Evolutionary conservation across 768 basidiomycete species (phyloP).

Genomic region (Lactarius trivialis): DNA sequence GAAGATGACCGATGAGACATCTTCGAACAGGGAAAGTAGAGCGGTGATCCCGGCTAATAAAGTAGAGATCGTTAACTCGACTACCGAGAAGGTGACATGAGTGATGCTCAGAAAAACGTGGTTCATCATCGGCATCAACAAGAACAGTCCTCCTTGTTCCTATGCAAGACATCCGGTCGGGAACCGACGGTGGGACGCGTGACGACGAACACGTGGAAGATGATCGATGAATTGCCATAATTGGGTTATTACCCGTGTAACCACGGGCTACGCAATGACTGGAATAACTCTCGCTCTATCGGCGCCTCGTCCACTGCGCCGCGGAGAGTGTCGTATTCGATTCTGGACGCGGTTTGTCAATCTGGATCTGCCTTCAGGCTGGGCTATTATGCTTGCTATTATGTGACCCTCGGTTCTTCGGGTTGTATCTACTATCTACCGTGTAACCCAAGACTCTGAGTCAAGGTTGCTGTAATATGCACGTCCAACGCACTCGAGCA

Average conservation of each 20-base stretch:
- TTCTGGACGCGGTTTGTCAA: background rate
- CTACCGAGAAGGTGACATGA: constrained; percentile 6
- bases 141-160: background rate
- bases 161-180: background rate
- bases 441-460: background rate
- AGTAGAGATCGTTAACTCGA: constrained; percentile 15
- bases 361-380: background rate
- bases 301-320: background rate
- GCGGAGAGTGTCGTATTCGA: background rate
- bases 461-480: constrained; percentile 2
- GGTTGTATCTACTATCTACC: background rate
- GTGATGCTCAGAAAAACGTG: background rate
- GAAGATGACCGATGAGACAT: constrained; percentile 11
- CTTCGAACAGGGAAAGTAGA: constrained; percentile 19
- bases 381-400: background rate
- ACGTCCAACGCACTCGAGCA: background rate
- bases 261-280: background rate
- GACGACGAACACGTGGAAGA: background rate
- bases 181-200: background rate
- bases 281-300: background rate
- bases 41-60: constrained; percentile 17
- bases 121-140: constrained; percentile 4
- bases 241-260: background rate
- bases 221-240: background rate
- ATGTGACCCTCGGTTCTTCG: background rate